Percentiles rank a stretch among this genome's conserved stretches.
Conservation (phyloP, 345 rosid genomes). For the Brassica carinata region DNA sequence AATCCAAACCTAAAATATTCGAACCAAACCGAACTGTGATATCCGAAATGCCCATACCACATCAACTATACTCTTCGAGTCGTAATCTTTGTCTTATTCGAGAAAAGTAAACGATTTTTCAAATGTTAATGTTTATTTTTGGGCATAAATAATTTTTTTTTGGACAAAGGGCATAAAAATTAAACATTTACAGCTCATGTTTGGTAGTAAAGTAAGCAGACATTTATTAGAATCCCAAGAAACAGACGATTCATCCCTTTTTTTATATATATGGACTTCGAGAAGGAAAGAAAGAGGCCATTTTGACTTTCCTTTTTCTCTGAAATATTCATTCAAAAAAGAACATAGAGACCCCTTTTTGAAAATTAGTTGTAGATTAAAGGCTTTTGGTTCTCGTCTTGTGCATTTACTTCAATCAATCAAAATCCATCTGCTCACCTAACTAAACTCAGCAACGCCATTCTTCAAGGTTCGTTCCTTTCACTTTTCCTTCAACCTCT, state of each 20-base stretch:
- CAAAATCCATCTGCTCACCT: conserved; percentile 24
- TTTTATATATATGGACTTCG: neutral
- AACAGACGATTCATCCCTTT: neutral
- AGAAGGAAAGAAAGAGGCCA: neutral
- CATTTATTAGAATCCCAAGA: conserved; percentile 9
- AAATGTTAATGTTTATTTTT: neutral
- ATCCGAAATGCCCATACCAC: too few relatives aligned
- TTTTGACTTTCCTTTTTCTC: conserved; percentile 1
- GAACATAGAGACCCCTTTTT: neutral
- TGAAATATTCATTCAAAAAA: neutral
- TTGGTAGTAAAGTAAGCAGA: conserved; percentile 21
- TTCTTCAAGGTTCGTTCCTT: conserved; percentile 24
- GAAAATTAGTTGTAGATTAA: neutral
- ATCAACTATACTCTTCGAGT: neutral
- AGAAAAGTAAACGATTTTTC: conserved; percentile 1
- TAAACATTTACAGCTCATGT: conserved; percentile 30
- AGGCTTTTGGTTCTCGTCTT: neutral
- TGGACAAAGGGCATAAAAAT: too few relatives aligned
- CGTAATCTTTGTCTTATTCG: neutral
- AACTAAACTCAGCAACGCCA: conserved; percentile 2
- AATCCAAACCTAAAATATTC: too few relatives aligned
- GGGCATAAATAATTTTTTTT: too few relatives aligned
- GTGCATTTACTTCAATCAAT: neutral
- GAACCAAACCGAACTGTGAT: too few relatives aligned
- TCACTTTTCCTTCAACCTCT: neutral